phyloP scores from a whole-genome alignment of 495 filamentous ascomycete species.

The Stereocaulon alpinum region DNA sequence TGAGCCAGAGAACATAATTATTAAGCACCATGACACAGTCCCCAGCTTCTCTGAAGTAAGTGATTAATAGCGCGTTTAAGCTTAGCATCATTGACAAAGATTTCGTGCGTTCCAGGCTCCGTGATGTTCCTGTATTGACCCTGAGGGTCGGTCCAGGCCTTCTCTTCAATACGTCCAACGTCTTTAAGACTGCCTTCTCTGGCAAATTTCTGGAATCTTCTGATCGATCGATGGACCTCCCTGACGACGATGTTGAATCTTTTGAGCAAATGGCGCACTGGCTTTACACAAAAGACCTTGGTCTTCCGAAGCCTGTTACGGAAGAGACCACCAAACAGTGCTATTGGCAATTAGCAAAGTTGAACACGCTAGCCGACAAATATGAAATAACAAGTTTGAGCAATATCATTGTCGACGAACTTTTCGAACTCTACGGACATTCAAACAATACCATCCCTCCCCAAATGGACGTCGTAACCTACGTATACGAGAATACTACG shows the following conservation, averaged over 20 bases:
- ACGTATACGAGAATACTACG: slow-evolving; percentile 1
- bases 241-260: background rate
- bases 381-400: background rate
- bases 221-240: background rate
- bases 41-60: too few species aligned
- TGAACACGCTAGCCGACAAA: background rate
- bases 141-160: too few species aligned
- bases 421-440: background rate
- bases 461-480: background rate
- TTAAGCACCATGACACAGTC: too few species aligned
- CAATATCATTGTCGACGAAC: background rate
- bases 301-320: background rate
- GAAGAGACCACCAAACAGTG: background rate
- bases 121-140: too few species aligned
- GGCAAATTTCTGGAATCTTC: background rate
- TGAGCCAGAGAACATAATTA: too few species aligned
- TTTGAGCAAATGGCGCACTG: background rate
- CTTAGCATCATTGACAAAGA: too few species aligned
- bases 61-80: too few species aligned
- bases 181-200: background rate
- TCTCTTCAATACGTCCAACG: background rate
- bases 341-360: background rate
- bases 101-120: too few species aligned
- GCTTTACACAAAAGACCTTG: background rate
- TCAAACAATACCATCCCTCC: background rate